Evolutionary conservation across 2,329 filamentous ascomycete species (phyloP).

Genomic region (Zalaria sp.): DNA sequence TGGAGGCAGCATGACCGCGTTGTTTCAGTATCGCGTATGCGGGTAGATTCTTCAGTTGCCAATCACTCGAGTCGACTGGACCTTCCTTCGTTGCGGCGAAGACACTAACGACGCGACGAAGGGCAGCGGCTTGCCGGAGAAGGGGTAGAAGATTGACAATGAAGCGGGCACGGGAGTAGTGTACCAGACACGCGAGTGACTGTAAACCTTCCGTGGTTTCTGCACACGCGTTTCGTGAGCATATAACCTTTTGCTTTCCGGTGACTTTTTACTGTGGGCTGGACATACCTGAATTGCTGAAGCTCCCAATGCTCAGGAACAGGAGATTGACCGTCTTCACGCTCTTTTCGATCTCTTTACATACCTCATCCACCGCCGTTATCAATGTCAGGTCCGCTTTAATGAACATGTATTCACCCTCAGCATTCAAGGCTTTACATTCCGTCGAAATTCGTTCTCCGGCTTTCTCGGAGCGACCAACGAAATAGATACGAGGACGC

Average conservation of each 20-base stretch:
- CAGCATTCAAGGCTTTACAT: constrained; percentile 28
- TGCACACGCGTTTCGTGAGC: neutral
- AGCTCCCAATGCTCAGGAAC: constrained; percentile 32
- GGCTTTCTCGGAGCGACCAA: constrained; percentile 31
- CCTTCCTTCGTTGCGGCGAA: constrained; percentile 14
- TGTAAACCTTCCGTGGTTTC: constrained; percentile 23
- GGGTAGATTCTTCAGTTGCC: constrained; percentile 10
- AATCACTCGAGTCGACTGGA: constrained; percentile 11
- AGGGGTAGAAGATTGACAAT: constrained; percentile 22
- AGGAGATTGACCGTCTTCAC: constrained; percentile 38
- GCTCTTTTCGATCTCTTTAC: constrained; percentile 31
- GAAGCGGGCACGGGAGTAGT: constrained; percentile 25
- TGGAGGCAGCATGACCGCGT: constrained; percentile 11
- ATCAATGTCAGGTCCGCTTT: constrained; percentile 32
- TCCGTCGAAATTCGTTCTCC: constrained; percentile 28
- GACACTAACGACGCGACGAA: constrained; percentile 14
- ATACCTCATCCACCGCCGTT: constrained; percentile 34
- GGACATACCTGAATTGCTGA: constrained; percentile 10
- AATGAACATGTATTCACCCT: constrained; percentile 32
- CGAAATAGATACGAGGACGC: constrained; percentile 31
- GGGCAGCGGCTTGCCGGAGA: constrained; percentile 10
- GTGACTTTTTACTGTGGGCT: neutral
- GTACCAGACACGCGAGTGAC: constrained; percentile 15
- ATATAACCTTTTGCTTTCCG: neutral
- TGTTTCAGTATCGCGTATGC: constrained; percentile 2